A percentile compares a stretch with the other conserved stretches of the same genome.
Evolutionary conservation across 1,284 basidiomycete species (phyloP).

Genomic region (Gymnopus androsaceus): DNA sequence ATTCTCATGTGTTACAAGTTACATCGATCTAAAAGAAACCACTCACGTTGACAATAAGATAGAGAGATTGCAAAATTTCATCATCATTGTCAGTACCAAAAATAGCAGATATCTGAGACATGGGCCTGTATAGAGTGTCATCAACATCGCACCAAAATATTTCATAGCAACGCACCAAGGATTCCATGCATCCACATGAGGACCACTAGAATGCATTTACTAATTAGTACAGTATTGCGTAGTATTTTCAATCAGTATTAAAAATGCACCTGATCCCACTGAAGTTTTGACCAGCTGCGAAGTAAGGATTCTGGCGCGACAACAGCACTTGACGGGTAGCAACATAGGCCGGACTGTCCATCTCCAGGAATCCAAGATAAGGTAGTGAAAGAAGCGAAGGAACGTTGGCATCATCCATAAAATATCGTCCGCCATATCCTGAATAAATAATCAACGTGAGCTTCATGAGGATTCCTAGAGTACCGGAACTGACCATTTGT

Average conservation of each 20-base stretch:
- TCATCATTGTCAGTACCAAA: conserved; percentile 71
- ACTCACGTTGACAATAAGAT: conserved; percentile 66
- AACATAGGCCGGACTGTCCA: conserved; percentile 54
- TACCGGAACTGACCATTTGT: conserved; percentile 58
- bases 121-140: conserved; percentile 53
- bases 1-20: conserved; percentile 11
- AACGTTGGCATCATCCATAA: conserved; percentile 84
- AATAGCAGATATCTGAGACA: conserved; percentile 75
- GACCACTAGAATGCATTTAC: conserved; percentile 64
- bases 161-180: conserved; percentile 51
- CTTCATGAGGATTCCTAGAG: conserved; percentile 10
- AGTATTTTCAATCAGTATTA: neutral
- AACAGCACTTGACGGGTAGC: conserved; percentile 63
- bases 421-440: conserved; percentile 68
- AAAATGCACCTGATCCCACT: conserved; percentile 62
- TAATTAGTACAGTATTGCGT: neutral
- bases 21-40: conserved; percentile 1
- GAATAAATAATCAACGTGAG: neutral
- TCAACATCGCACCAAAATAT: conserved; percentile 1
- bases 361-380: conserved; percentile 75
- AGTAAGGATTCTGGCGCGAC: conserved; percentile 71
- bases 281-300: conserved; percentile 61
- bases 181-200: conserved; percentile 71
- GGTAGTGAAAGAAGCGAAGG: conserved; percentile 76
- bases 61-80: conserved; percentile 64